Conservation (phyloP, 768 basidiomycete species). For the Pleurotus salmoneostramineus region DNA sequence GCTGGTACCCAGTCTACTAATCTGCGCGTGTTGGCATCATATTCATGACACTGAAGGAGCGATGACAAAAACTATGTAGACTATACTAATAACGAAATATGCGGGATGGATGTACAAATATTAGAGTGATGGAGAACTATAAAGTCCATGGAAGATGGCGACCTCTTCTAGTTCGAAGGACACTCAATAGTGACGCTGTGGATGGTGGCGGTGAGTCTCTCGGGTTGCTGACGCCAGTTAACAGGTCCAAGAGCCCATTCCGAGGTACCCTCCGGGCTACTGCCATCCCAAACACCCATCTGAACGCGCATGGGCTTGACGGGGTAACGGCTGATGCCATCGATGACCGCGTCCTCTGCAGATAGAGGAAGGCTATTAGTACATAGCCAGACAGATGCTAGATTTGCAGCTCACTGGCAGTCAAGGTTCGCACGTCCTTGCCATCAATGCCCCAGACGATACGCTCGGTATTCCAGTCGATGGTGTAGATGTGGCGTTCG, state of each 20-base stretch:
- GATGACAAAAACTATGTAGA: too few relatives aligned
- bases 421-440: conserved; percentile 24
- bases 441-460: conserved; percentile 39
- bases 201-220: conserved; percentile 26
- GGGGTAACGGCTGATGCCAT: conserved; percentile 25
- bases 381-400: neutral
- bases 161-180: neutral
- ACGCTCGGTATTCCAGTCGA: conserved; percentile 33
- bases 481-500: conserved; percentile 27
- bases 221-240: conserved; percentile 29
- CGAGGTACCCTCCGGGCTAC: conserved; percentile 32
- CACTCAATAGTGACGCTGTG: conserved; percentile 35
- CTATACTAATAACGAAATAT: too few relatives aligned
- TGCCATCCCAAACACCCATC: conserved; percentile 44
- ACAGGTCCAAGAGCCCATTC: conserved; percentile 40
- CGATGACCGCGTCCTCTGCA: neutral
- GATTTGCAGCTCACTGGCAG: conserved; percentile 13
- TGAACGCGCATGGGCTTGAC: conserved; percentile 30
- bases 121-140: too few relatives aligned
- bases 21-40: neutral
- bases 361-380: neutral
- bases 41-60: neutral
- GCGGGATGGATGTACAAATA: too few relatives aligned
- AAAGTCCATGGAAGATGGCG: too few relatives aligned
- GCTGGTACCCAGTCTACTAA: neutral